Evolutionary conservation across 2,329 filamentous ascomycete species (phyloP), one percentile per base, ranked within the genome.

Genomic region (Aspergillus versicolor): DNA sequence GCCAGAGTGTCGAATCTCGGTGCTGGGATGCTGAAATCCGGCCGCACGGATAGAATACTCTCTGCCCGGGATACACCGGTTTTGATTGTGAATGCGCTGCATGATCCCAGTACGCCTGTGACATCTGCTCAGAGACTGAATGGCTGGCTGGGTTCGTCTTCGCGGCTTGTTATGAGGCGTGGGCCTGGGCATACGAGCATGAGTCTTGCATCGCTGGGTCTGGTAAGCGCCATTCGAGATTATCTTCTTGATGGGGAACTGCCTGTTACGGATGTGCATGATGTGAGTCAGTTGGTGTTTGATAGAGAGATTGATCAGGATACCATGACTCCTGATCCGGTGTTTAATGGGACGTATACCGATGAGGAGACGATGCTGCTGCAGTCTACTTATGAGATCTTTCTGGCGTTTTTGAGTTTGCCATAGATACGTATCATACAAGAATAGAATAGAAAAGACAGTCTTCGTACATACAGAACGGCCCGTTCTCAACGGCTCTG

Each of bases 181-280:
- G 51, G 51, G 2, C 51, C 51, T 1, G 51, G 51, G 4, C 51
- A 53, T 11, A 53, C 51, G 15, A 53, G 42, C 7, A 45, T 53
- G 9, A 46, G 42, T n/a, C 30, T 53, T 9, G 51, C 30, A 2
- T 45, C 40, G 6, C 15, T 53, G 38, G 51, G 51, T 3, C 32
- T 53, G 3, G 21, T 40, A 1, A 13, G 21, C 13, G 32, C 30
- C 2, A 40, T 53, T 3, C 19, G 32, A 32, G 51, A 40, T 4
- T 53, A 53, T 21, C 32, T 45, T 3, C 27, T 53, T 5, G 21
- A 45, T 5, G 51, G 42, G 5, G 5, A 8, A 3, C 0, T 53
- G n/a, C 21, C 51, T 8, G 15, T 11, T 4, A 40, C 5, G 3
- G 11, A 45, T 30, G 30, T 53, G 3, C 42, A 53, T n/a, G 51